Evolutionary conservation across 768 basidiomycete genomes (phyloP), one percentile per base, ranked within the genome.

Genomic region (Rhodotorula paludigena): DNA sequence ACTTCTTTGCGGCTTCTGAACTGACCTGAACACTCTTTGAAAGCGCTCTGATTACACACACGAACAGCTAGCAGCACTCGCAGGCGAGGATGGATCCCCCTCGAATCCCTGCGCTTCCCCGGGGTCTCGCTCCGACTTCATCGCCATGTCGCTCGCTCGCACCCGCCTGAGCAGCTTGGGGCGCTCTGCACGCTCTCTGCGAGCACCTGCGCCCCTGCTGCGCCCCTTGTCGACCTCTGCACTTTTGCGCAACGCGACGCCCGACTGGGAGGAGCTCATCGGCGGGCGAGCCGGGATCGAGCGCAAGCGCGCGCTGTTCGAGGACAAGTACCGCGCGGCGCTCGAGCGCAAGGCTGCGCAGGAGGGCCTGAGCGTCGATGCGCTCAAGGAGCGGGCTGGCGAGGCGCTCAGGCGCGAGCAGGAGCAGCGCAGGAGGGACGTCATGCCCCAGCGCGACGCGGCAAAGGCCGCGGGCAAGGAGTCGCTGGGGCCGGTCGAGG

Each of bases 261-360:
- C 63, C 41, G 60, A 68, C 41, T 60, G 66, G 66, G 63, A 71
- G 32, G 42, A 61, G 25, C 71, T 72, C 63, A 65, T 72, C 71
- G 71, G 71, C 32, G 72, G 72, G 18, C 58, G 57, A 14, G 60
- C 38, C 2, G 66, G 54, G 20, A 54, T 73, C 52, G 69, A 68
- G 30, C 60, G 61, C 52, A 59, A 60, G 44, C 42, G 55, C 39
- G 28, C 28, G 4, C 32, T 38, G 48, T 71, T 60, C 58, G 57
- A 65, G 48, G 63, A 68, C 36, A 70, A 70, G 57, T 73, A 73
- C 64, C 41, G 47, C n/a, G 41, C 51, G 0, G 63, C 61, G 25
- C 39, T 73, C 47, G 60, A 66, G 53, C 47, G 54, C 23, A 68
- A 65, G 38, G 73, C 73, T 28, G 59, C 63, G 57, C 5, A 23